Evolutionary conservation across 139 green algal species (phyloP).

Genomic region (Desmodesmus armatus): DNA sequence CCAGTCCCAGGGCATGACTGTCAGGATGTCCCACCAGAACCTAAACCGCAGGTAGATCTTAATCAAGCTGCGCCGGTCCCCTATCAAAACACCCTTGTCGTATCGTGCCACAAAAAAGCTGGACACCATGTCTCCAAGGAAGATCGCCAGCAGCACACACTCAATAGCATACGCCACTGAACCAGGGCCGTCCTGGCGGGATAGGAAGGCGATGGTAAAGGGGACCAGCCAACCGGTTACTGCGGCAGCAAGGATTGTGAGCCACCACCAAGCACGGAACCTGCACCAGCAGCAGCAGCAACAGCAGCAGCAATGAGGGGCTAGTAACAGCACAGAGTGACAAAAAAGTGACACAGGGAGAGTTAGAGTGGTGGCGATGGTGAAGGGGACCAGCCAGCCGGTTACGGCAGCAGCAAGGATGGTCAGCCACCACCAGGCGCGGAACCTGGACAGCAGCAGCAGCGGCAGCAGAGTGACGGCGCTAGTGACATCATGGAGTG

Average conservation of each 20-base stretch:
- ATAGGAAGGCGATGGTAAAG: conserved; percentile 32
- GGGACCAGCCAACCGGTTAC: conserved; percentile 24
- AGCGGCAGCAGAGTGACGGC: not conserved
- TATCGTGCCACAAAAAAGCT: conserved; percentile 35
- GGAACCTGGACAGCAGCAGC: no score
- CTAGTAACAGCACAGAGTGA: no score
- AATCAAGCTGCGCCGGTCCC: not conserved
- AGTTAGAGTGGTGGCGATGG: not conserved
- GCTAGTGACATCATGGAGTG: not conserved
- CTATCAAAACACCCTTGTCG: conserved; percentile 28
- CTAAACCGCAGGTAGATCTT: conserved; percentile 27
- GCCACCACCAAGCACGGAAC: conserved; percentile 42
- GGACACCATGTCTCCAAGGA: conserved; percentile 33
- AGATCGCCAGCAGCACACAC: conserved; percentile 24
- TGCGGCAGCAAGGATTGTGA: conserved; percentile 31
- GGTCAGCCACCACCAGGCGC: conserved; percentile 30
- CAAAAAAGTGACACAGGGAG: no score
- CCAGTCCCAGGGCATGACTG: conserved; percentile 35
- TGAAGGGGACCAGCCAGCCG: conserved; percentile 6
- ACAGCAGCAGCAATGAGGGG: not conserved
- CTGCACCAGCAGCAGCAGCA: not conserved
- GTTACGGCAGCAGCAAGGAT: not conserved
- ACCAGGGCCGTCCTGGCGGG: not conserved
- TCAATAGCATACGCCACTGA: conserved; percentile 26
- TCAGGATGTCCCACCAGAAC: conserved; percentile 39